Evolutionary conservation across 139 green algal genomes (phyloP).

Genomic region (Coccomyxa sp.): DNA sequence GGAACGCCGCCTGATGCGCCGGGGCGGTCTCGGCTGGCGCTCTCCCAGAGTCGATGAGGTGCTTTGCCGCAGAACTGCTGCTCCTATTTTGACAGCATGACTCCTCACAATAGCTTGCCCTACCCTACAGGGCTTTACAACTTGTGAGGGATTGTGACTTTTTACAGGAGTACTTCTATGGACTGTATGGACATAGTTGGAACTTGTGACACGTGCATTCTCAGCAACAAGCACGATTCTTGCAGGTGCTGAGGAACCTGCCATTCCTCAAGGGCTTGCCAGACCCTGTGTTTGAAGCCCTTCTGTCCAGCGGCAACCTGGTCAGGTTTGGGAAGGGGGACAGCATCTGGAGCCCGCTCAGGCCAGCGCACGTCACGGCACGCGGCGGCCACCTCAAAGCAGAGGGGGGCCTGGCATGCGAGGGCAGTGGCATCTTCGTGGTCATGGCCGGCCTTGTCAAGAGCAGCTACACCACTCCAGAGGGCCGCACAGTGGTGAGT

Average conservation of each 20-base stretch:
- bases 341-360: slow-evolving; percentile 19
- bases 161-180: too few species aligned
- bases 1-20: slow-evolving; percentile 19
- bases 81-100: too few species aligned
- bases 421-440: slow-evolving; percentile 22
- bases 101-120: too few species aligned
- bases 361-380: background rate
- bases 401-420: background rate
- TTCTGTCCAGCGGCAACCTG: slow-evolving; percentile 29
- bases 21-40: slow-evolving; percentile 48
- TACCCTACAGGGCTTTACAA: too few species aligned
- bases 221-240: too few species aligned
- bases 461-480: slow-evolving; percentile 21
- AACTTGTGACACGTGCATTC: too few species aligned
- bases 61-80: too few species aligned
- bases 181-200: too few species aligned
- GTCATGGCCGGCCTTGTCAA: slow-evolving; percentile 37
- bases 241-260: slow-evolving; percentile 50
- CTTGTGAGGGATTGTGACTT: too few species aligned
- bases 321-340: slow-evolving; percentile 19
- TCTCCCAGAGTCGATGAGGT: slow-evolving; percentile 32
- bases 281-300: slow-evolving; percentile 16
- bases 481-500: slow-evolving; percentile 4
- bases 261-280: slow-evolving; percentile 47
- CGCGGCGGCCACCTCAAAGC: background rate